Conservation (phyloP, 176 grass and related monocot genomes). For the Cenchrus purpureus region DNA sequence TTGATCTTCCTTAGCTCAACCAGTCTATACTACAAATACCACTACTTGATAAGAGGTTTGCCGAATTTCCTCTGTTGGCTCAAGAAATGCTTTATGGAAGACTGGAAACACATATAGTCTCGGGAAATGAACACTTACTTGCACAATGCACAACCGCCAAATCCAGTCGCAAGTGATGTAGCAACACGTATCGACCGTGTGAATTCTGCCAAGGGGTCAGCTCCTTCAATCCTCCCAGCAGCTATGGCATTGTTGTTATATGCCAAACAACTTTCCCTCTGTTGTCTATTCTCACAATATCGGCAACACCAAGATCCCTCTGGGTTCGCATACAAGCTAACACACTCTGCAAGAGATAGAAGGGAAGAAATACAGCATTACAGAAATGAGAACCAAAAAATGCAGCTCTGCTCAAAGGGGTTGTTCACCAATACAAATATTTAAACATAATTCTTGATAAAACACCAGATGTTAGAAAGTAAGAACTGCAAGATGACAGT, state of each 20-base stretch:
- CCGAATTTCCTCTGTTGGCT: slow-evolving; percentile 1
- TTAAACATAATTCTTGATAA: slow-evolving; percentile 21
- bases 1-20: slow-evolving; percentile 31
- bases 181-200: slow-evolving; percentile 78
- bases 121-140: slow-evolving; percentile 55
- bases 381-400: slow-evolving; percentile 19
- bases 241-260: slow-evolving; percentile 96
- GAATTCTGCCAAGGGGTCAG: slow-evolving; percentile 89
- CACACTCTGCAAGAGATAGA: slow-evolving; percentile 58
- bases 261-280: slow-evolving; percentile 83
- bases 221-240: slow-evolving; percentile 90
- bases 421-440: slow-evolving; percentile 28
- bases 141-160: slow-evolving; percentile 88
- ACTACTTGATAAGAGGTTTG: not conserved
- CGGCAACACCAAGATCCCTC: slow-evolving; percentile 85
- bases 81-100: slow-evolving; percentile 2
- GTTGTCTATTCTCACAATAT: slow-evolving; percentile 85
- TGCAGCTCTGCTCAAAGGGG: not conserved
- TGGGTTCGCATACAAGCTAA: slow-evolving; percentile 63
- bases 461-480: not conserved
- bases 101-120: not conserved
- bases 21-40: slow-evolving; percentile 18
- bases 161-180: slow-evolving; percentile 63
- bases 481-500: slow-evolving; percentile 20
- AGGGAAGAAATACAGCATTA: not conserved